Evolutionary conservation across 495 filamentous ascomycete genomes (phyloP).

Genomic region (Daldinia decipiens): DNA sequence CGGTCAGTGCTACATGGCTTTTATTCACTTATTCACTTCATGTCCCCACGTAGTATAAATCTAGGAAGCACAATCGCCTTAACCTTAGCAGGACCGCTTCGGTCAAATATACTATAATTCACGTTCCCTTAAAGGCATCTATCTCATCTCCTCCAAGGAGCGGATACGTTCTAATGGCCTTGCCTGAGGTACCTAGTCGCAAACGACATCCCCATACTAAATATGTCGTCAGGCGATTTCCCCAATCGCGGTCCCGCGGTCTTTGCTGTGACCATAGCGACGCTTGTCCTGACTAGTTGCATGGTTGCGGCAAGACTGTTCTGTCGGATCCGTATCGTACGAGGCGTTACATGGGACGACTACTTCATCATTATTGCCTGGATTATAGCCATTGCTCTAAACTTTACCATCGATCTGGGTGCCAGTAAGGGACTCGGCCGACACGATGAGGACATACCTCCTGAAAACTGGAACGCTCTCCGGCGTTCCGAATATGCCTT

Average conservation of each 20-base stretch:
- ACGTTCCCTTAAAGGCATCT: slow-evolving; percentile 21
- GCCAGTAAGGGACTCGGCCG: slow-evolving; percentile 76
- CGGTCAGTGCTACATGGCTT: slow-evolving; percentile 18
- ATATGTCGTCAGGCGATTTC: slow-evolving; percentile 46
- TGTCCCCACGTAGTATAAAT: slow-evolving; percentile 26
- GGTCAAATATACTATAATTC: slow-evolving; percentile 29
- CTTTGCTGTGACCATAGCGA: slow-evolving; percentile 76
- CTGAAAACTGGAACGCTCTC: slow-evolving; percentile 58
- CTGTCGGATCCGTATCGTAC: slow-evolving; percentile 77
- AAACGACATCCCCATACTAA: slow-evolving; percentile 35
- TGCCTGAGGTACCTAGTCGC: slow-evolving; percentile 36
- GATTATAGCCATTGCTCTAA: slow-evolving; percentile 82
- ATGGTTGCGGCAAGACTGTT: slow-evolving; percentile 79
- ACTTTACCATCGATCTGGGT: slow-evolving; percentile 79
- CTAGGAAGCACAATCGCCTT: slow-evolving; percentile 13
- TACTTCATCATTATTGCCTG: slow-evolving; percentile 86
- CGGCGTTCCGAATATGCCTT: slow-evolving; percentile 81
- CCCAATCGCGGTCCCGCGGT: slow-evolving; percentile 71
- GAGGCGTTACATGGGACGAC: slow-evolving; percentile 76
- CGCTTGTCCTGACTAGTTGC: slow-evolving; percentile 71
- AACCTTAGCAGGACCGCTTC: slow-evolving; percentile 11
- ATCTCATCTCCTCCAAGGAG: slow-evolving; percentile 26
- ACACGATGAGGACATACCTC: slow-evolving; percentile 72
- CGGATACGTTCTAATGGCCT: slow-evolving; percentile 41
- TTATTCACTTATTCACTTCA: slow-evolving; percentile 23